Percentiles rank a stretch among this genome's conserved stretches.
Evolutionary conservation across 2,329 filamentous ascomycete species (phyloP).

Genomic region (Pseudogymnoascus pannorum): DNA sequence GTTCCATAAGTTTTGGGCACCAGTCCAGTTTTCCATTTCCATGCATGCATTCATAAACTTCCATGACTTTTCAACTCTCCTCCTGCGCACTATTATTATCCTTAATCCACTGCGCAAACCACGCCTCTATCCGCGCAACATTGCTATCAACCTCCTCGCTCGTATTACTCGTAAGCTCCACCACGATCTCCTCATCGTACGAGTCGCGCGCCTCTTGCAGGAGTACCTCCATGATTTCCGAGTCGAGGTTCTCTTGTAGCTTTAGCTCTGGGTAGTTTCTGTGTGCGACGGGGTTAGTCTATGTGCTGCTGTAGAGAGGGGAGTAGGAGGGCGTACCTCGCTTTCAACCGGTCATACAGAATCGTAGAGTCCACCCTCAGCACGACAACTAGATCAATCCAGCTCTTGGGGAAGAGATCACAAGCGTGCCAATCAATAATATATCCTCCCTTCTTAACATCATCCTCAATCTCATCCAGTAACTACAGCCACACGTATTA

Average conservation of each 20-base stretch:
- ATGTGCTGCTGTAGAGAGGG: neutral
- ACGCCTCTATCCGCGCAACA: constrained; percentile 72
- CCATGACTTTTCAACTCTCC: neutral
- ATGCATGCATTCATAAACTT: neutral
- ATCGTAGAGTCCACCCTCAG: constrained; percentile 71
- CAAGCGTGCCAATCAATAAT: constrained; percentile 98
- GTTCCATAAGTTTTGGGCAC: neutral
- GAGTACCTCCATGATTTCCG: constrained; percentile 95
- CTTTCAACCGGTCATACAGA: constrained; percentile 76
- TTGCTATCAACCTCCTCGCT: constrained; percentile 84
- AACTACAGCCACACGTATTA: constrained; percentile 42
- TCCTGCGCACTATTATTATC: constrained; percentile 40
- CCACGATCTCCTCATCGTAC: constrained; percentile 80
- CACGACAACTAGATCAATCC: constrained; percentile 94
- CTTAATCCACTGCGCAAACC: constrained; percentile 76
- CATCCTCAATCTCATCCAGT: constrained; percentile 80
- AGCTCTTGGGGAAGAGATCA: constrained; percentile 85
- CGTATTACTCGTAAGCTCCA: constrained; percentile 77
- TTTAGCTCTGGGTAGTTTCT: constrained; percentile 81
- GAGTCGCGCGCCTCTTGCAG: constrained; percentile 82
- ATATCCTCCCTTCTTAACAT: constrained; percentile 69
- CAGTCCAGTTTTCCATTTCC: neutral
- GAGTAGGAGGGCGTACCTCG: constrained; percentile 44
- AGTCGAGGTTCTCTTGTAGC: constrained; percentile 91
- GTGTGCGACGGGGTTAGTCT: neutral